phyloP scores from a whole-genome alignment of 352 stramenopile species.

The Pythium biforme region DNA sequence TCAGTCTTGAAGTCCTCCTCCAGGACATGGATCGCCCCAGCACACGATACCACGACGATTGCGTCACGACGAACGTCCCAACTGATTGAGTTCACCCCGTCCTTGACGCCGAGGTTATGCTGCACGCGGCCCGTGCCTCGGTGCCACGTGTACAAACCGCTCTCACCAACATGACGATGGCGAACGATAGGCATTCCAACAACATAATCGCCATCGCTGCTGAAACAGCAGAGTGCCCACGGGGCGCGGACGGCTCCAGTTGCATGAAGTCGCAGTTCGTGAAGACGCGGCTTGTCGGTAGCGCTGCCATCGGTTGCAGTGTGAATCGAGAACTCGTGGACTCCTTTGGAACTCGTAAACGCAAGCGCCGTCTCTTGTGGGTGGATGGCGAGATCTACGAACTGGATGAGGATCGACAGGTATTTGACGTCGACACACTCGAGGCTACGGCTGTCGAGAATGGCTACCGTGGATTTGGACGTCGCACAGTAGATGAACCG shows the following conservation, averaged over 20 bases:
- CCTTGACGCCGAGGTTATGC: constrained; percentile 76
- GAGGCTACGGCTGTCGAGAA: constrained; percentile 54
- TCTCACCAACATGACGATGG: constrained; percentile 77
- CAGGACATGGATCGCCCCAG: constrained; percentile 61
- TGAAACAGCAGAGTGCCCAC: constrained; percentile 75
- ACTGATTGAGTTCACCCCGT: constrained; percentile 57
- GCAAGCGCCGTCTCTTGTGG: constrained; percentile 47
- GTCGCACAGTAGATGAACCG: constrained; percentile 67
- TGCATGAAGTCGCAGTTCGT: constrained; percentile 51
- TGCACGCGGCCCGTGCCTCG: constrained; percentile 48
- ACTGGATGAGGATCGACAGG: constrained; percentile 58
- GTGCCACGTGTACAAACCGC: constrained; percentile 79
- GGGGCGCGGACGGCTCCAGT: constrained; percentile 70
- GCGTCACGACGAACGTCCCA: constrained; percentile 59
- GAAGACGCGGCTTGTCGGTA: constrained; percentile 25
- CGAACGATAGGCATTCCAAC: constrained; percentile 75
- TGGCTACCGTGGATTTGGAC: constrained; percentile 61
- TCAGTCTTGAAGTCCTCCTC: constrained; percentile 74
- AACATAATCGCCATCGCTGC: constrained; percentile 59
- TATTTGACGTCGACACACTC: constrained; percentile 46
- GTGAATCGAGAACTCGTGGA: constrained; percentile 57
- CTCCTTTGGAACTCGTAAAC: constrained; percentile 70
- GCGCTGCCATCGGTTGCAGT: background rate
- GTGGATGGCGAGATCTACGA: constrained; percentile 64
- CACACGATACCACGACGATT: constrained; percentile 64